Evolutionary conservation across 768 basidiomycete species (phyloP).

Genomic region (Cystofilobasidium bisporidii): DNA sequence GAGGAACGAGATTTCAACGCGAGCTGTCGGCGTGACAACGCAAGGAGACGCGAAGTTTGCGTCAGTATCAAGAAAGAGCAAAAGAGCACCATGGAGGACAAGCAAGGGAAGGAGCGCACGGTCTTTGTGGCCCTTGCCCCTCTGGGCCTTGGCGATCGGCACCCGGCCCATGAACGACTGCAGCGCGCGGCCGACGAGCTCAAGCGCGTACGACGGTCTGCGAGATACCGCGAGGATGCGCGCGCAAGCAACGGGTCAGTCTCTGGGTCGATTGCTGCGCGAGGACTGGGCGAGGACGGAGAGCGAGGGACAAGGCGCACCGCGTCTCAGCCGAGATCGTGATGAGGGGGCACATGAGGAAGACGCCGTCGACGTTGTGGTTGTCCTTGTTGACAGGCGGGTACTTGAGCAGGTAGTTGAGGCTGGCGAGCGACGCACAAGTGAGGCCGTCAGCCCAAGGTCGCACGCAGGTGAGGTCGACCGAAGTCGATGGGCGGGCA

Average conservation of each 20-base stretch:
- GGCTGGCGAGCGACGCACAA: background rate
- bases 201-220: slow-evolving; percentile 11
- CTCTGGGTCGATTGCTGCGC: too few relatives aligned
- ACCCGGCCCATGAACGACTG: slow-evolving; percentile 16
- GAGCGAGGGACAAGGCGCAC: background rate
- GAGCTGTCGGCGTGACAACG: slow-evolving; percentile 1
- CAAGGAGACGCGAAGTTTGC: too few relatives aligned
- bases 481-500: too few relatives aligned
- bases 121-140: slow-evolving; percentile 19
- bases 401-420: slow-evolving; percentile 12
- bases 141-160: slow-evolving; percentile 18
- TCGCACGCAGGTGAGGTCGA: too few relatives aligned
- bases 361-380: background rate
- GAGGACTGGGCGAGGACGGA: background rate
- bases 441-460: too few relatives aligned
- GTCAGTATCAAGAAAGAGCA: background rate
- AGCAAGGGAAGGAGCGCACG: background rate
- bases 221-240: background rate
- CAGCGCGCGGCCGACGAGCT: slow-evolving; percentile 10
- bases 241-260: background rate
- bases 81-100: too few relatives aligned
- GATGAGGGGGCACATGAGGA: slow-evolving; percentile 23
- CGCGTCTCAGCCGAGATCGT: background rate
- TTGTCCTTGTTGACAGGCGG: slow-evolving; percentile 7
- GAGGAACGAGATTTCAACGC: slow-evolving; percentile 24